Percentiles rank a stretch among this genome's conserved stretches.
phyloP scores from a whole-genome alignment of 2,329 filamentous ascomycete species.

The Aspergillus neoniger region DNA sequence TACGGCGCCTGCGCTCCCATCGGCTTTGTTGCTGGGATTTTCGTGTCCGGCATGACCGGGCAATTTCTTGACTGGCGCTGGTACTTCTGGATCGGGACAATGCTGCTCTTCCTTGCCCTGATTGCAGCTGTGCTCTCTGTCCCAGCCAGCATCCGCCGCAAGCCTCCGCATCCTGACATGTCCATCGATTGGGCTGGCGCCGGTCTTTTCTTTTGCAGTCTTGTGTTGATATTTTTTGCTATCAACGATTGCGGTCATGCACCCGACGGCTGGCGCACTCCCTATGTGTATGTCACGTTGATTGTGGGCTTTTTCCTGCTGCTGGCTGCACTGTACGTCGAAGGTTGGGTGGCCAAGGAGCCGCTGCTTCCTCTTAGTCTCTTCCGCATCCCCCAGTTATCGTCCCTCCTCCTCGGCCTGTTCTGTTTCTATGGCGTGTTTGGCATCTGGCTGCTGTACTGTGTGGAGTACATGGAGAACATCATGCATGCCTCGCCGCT shows the following conservation, averaged over 20 bases:
- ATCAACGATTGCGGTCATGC: conserved; percentile 73
- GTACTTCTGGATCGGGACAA: conserved; percentile 69
- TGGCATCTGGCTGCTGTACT: conserved; percentile 69
- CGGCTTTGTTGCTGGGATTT: conserved; percentile 59
- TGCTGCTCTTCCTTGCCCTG: conserved; percentile 43
- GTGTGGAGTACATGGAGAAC: conserved; percentile 66
- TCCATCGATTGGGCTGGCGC: conserved; percentile 72
- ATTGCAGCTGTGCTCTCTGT: conserved; percentile 46
- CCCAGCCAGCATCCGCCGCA: conserved; percentile 33
- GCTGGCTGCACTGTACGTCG: conserved; percentile 64
- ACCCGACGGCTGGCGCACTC: conserved; percentile 68
- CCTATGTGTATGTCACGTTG: conserved; percentile 69
- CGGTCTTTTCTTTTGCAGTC: conserved; percentile 61
- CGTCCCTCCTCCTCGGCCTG: conserved; percentile 60
- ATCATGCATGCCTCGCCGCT: conserved; percentile 62
- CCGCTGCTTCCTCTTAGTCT: conserved; percentile 71
- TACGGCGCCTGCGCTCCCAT: conserved; percentile 57
- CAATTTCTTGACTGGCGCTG: conserved; percentile 61
- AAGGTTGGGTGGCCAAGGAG: conserved; percentile 68
- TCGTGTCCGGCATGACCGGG: conserved; percentile 62
- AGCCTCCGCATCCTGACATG: conserved; percentile 17
- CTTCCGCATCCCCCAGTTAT: conserved; percentile 71
- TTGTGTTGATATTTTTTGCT: conserved; percentile 72
- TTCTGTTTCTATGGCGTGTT: conserved; percentile 69
- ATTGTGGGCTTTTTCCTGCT: conserved; percentile 64